Percentiles rank a stretch among this genome's conserved stretches.
Conservation (phyloP, 768 basidiomycete genomes). For the Hypholoma fasciculare region DNA sequence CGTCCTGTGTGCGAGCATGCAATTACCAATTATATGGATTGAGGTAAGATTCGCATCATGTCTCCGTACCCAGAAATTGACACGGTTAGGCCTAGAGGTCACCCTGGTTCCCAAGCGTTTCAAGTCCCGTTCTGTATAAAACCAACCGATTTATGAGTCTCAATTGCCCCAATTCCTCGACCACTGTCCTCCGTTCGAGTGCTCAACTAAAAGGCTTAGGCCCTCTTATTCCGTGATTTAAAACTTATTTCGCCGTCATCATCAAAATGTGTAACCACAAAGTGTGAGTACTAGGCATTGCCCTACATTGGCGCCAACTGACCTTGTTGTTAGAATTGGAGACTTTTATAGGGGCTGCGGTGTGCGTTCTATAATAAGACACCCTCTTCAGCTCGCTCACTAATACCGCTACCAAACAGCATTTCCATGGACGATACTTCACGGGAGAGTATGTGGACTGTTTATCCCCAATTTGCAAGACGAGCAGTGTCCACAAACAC, state of each 20-base stretch:
- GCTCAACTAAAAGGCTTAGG: slow-evolving; percentile 9
- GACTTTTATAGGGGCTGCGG: slow-evolving; percentile 53
- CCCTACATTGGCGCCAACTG: slow-evolving; percentile 1
- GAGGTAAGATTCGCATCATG: slow-evolving; percentile 24
- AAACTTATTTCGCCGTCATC: slow-evolving; percentile 7
- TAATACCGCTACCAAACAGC: slow-evolving; percentile 27
- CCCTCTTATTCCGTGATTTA: slow-evolving; percentile 7
- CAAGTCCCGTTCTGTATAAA: slow-evolving; percentile 23
- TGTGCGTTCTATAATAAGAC: slow-evolving; percentile 26
- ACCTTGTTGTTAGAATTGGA: slow-evolving; percentile 35
- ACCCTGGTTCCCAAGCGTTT: slow-evolving; percentile 27
- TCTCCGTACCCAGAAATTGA: slow-evolving; percentile 22
- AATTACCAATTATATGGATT: slow-evolving; percentile 22
- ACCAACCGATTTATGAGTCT: slow-evolving; percentile 5
- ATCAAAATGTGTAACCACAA: slow-evolving; percentile 36
- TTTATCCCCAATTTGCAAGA: slow-evolving; percentile 35
- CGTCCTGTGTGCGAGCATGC: slow-evolving; percentile 19
- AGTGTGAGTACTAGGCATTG: slow-evolving; percentile 25
- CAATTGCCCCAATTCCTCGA: slow-evolving; percentile 5
- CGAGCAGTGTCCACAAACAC: slow-evolving; percentile 42
- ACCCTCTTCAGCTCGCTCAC: neutral
- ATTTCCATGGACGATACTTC: slow-evolving; percentile 50
- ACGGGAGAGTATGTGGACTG: slow-evolving; percentile 46
- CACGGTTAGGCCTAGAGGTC: slow-evolving; percentile 21
- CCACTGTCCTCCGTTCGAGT: neutral